Evolutionary conservation across 306 rosid species (phyloP).

Genomic region (Cajanus cajan): DNA sequence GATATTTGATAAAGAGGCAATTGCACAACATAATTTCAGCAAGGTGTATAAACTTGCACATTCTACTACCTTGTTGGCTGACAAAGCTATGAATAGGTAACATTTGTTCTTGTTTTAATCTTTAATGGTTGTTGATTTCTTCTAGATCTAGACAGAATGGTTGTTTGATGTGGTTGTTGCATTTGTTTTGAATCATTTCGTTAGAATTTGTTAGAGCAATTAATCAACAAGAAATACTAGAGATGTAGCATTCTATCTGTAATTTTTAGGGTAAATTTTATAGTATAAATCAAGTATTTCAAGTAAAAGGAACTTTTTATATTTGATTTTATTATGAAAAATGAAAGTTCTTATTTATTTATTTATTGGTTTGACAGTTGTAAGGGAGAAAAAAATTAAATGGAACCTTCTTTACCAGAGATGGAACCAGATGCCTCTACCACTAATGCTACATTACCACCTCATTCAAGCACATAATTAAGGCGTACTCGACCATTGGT

Average conservation of each 20-base stretch:
- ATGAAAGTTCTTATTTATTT: too few relatives aligned
- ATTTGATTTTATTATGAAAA: too few relatives aligned
- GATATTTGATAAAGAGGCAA: slow-evolving; percentile 76
- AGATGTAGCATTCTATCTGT: not conserved
- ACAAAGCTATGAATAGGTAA: slow-evolving; percentile 57
- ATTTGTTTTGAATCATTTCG: not conserved
- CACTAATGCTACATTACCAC: too few relatives aligned
- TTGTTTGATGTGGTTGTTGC: not conserved
- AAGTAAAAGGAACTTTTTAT: too few relatives aligned
- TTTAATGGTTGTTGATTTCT: not conserved
- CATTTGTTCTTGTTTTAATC: not conserved
- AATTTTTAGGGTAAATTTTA: too few relatives aligned
- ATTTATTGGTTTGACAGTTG: too few relatives aligned
- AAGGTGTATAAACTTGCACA: slow-evolving; percentile 66
- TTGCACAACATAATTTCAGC: slow-evolving; percentile 43
- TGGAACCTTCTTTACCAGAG: too few relatives aligned
- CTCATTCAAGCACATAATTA: too few relatives aligned
- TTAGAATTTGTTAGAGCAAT: not conserved
- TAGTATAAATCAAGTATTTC: too few relatives aligned
- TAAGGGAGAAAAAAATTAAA: too few relatives aligned
- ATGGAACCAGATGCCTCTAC: too few relatives aligned
- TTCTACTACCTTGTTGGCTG: slow-evolving; percentile 57
- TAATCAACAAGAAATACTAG: not conserved
- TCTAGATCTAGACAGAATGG: not conserved
- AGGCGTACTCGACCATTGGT: too few relatives aligned